These are phyloP conservation scores for Pythium pectinolyticum DNA, from an alignment of 352 stramenopile genomes.

Conservation along the genomic window DNA sequence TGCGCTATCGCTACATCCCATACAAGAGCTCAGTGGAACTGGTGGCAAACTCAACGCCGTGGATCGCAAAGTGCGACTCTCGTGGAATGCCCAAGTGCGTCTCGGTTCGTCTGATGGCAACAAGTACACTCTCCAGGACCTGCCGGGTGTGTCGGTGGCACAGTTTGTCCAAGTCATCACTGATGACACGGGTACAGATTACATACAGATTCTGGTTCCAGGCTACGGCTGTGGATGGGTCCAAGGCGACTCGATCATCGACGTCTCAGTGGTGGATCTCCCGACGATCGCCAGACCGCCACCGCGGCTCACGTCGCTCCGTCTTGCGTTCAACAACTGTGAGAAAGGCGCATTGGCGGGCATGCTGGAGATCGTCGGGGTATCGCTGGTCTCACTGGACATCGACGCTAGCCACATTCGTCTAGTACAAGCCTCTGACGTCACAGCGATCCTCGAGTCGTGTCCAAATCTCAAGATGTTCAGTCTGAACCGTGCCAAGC, in stretches of 20 bases:
- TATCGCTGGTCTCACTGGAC: slow-evolving; percentile 9
- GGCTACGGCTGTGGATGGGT: slow-evolving; percentile 6
- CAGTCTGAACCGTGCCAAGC: slow-evolving; percentile 1
- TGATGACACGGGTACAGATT: slow-evolving; percentile 4
- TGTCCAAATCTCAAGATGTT: slow-evolving; percentile 13
- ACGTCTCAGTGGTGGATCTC: not conserved
- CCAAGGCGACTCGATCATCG: not conserved
- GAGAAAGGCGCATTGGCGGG: slow-evolving; percentile 1
- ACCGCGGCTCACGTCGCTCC: slow-evolving; percentile 1
- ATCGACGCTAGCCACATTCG: slow-evolving; percentile 1
- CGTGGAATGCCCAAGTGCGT: not conserved
- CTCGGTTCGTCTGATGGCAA: too few species aligned
- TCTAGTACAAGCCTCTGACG: not conserved
- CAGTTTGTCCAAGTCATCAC: not conserved
- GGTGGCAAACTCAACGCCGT: not conserved
- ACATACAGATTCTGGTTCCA: slow-evolving; percentile 7
- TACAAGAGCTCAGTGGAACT: not conserved
- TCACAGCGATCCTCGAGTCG: slow-evolving; percentile 4
- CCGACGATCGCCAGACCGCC: not conserved
- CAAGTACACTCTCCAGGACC: not conserved
- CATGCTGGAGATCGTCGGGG: not conserved
- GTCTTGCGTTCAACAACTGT: slow-evolving; percentile 16
- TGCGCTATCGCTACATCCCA: not conserved
- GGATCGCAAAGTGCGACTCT: not conserved
- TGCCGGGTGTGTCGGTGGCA: not conserved